These are phyloP conservation scores for Urtica urens DNA, from an alignment of 306 rosid genomes.

Conservation along the genomic window DNA sequence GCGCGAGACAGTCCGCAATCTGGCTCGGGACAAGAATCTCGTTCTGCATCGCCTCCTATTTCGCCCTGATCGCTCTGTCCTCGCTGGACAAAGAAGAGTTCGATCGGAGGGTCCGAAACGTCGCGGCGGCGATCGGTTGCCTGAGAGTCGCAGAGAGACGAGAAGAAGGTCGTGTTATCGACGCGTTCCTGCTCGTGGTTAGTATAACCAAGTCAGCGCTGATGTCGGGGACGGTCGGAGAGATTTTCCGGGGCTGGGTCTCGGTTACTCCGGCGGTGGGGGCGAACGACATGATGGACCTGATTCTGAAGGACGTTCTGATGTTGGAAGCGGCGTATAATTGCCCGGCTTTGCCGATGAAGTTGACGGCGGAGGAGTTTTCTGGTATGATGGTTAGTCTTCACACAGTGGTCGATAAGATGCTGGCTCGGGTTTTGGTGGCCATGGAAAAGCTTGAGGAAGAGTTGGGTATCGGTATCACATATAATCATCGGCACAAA, in stretches of 20 bases:
- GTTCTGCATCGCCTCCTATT: neutral
- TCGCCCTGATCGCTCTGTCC: neutral
- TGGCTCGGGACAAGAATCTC: neutral
- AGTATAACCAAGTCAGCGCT: no score
- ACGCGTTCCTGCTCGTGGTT: no score
- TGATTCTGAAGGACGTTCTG: neutral
- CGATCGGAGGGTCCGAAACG: neutral
- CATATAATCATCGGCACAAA: no score
- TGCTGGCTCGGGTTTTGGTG: neutral
- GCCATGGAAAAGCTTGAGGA: neutral
- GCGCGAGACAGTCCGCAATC: neutral
- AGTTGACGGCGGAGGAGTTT: neutral
- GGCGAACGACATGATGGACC: no score
- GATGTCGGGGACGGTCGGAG: no score
- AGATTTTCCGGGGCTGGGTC: no score
- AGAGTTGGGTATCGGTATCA: no score
- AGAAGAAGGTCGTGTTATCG: no score
- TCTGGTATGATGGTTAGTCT: neutral
- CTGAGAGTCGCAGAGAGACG: neutral
- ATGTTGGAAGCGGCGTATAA: neutral
- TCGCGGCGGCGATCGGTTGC: neutral
- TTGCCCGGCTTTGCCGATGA: constrained; percentile 1
- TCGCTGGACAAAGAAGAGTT: neutral
- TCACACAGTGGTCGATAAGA: neutral
- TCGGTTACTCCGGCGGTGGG: no score